These are phyloP conservation scores for Penicillium sp. DNA, from an alignment of 2,329 filamentous ascomycete species.

Conservation along the genomic window DNA sequence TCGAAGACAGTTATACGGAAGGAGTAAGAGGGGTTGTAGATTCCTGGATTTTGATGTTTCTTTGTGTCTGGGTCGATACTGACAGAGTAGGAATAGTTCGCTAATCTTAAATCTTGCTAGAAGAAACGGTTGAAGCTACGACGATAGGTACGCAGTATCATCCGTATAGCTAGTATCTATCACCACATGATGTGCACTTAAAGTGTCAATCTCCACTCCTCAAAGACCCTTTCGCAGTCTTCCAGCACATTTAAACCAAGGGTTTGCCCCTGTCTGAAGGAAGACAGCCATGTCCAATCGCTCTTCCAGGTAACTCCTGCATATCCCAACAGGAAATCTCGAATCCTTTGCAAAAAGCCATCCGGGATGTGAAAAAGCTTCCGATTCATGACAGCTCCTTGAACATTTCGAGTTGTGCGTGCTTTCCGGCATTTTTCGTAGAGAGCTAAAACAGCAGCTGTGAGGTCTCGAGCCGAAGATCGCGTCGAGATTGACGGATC, in stretches of 20 bases:
- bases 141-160: background rate
- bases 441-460: background rate
- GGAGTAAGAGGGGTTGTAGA: background rate
- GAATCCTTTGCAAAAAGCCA: conserved; percentile 9
- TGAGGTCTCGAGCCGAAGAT: conserved; percentile 1
- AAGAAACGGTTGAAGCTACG: background rate
- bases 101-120: background rate
- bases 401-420: conserved; percentile 16
- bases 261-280: conserved; percentile 10
- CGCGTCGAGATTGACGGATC: background rate
- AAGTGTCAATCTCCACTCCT: background rate
- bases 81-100: background rate
- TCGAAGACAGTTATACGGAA: background rate
- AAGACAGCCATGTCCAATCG: conserved; percentile 18
- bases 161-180: background rate
- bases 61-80: background rate
- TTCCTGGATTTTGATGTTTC: background rate
- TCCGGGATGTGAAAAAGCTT: conserved; percentile 17
- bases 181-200: background rate
- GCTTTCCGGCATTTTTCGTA: conserved; percentile 17
- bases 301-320: conserved; percentile 14
- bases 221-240: conserved; percentile 8
- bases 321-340: conserved; percentile 12
- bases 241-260: conserved; percentile 11
- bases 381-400: conserved; percentile 15